Evolutionary conservation across 1,284 basidiomycete genomes (phyloP).

Genomic region (Pseudozyma flocculosa): DNA sequence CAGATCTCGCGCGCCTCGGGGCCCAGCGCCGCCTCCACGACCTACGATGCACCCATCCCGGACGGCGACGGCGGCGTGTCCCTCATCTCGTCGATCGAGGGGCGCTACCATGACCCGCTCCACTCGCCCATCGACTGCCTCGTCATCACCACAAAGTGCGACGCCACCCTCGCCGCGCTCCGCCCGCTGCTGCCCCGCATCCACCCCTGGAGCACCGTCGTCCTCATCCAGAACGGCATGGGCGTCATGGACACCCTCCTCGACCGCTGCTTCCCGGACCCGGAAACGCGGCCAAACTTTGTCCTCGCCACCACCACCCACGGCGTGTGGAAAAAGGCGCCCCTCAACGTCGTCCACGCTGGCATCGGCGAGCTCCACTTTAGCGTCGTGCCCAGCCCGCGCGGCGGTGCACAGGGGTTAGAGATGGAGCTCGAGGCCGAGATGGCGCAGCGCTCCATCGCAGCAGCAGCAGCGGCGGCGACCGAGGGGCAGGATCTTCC

Average conservation of each 20-base stretch:
- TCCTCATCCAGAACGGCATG: constrained; percentile 87
- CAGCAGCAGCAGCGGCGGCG: neutral
- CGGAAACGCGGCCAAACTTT: constrained; percentile 75
- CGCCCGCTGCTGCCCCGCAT: constrained; percentile 68
- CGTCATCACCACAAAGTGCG: constrained; percentile 79
- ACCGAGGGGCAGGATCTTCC: neutral
- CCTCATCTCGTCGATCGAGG: constrained; percentile 21
- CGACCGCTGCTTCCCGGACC: constrained; percentile 71
- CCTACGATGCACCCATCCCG: constrained; percentile 2
- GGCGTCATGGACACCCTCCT: constrained; percentile 82
- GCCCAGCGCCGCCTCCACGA: too few relatives aligned
- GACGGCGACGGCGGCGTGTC: constrained; percentile 34
- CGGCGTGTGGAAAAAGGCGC: constrained; percentile 64
- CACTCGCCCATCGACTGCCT: constrained; percentile 60
- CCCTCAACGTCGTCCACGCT: constrained; percentile 71
- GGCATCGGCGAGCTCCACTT: constrained; percentile 74
- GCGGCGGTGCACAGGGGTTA: constrained; percentile 12
- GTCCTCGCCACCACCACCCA: constrained; percentile 82
- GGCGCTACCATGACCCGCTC: neutral
- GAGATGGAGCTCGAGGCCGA: constrained; percentile 1
- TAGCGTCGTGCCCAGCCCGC: constrained; percentile 72
- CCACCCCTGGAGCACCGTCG: constrained; percentile 72
- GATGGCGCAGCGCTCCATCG: neutral
- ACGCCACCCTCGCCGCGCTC: constrained; percentile 68
- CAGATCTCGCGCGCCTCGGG: constrained; percentile 17